phyloP scores from a whole-genome alignment of 1,284 basidiomycete genomes.

The Marasmius sp. region DNA sequence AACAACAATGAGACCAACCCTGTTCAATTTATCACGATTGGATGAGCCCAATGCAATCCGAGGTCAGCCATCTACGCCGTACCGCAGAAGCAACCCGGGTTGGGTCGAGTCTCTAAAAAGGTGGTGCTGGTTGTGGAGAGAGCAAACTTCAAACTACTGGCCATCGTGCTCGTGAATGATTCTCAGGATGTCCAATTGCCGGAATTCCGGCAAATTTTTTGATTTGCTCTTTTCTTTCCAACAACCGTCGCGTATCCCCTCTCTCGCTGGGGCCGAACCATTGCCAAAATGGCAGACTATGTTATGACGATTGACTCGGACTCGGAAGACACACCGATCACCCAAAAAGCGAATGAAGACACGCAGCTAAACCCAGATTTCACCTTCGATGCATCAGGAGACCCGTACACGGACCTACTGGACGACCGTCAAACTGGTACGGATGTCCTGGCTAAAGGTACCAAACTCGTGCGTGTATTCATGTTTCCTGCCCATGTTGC shows the following conservation, averaged over 20 bases:
- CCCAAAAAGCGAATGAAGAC: slow-evolving; percentile 45
- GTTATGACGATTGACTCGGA: slow-evolving; percentile 84
- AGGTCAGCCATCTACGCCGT: no score
- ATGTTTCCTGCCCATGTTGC: slow-evolving; percentile 12
- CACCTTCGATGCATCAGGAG: slow-evolving; percentile 76
- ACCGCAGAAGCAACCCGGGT: no score
- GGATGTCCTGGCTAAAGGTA: slow-evolving; percentile 62
- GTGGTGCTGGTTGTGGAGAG: no score
- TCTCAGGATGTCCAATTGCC: neutral
- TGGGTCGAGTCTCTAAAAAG: no score
- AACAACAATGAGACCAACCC: no score
- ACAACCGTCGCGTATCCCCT: neutral
- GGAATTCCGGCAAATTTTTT: slow-evolving; percentile 34
- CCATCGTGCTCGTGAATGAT: no score
- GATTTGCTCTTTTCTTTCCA: neutral
- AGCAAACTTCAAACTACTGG: no score
- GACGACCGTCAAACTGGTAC: slow-evolving; percentile 37
- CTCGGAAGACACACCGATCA: slow-evolving; percentile 45
- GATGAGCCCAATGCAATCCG: no score
- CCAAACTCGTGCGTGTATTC: slow-evolving; percentile 56
- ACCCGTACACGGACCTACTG: slow-evolving; percentile 60
- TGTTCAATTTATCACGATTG: no score
- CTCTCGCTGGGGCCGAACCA: neutral
- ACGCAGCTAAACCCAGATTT: slow-evolving; percentile 79
- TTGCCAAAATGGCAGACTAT: slow-evolving; percentile 54